Conservation (phyloP, 2,329 filamentous ascomycete species). For the Claviceps humidiphila region DNA sequence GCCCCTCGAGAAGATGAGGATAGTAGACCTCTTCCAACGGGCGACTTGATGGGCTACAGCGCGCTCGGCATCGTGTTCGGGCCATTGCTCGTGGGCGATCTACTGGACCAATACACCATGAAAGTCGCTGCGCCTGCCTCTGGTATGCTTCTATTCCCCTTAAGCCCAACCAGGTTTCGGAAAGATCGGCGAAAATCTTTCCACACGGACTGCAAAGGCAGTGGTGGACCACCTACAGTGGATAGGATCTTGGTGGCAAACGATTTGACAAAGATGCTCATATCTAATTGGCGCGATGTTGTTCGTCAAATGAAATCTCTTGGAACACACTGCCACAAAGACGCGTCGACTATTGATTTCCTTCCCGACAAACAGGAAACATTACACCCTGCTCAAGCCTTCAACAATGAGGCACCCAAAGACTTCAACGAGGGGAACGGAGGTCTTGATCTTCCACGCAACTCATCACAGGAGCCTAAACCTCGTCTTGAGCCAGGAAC, state of each 20-base stretch:
- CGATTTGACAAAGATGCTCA: conserved; percentile 49
- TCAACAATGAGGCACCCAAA: neutral
- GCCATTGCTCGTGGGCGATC: conserved; percentile 46
- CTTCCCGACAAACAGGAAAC: conserved; percentile 3
- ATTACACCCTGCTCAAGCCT: neutral
- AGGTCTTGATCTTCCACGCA: neutral
- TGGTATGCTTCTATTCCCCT: conserved; percentile 29
- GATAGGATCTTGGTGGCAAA: conserved; percentile 48
- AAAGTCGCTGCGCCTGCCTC: conserved; percentile 27
- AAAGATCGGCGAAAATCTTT: conserved; percentile 14
- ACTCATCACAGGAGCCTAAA: conserved; percentile 9
- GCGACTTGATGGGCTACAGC: conserved; percentile 50
- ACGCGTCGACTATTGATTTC: conserved; percentile 8
- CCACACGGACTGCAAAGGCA: conserved; percentile 2
- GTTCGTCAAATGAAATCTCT: conserved; percentile 45
- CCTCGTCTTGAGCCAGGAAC: conserved; percentile 25
- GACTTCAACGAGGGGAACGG: neutral
- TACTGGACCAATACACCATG: conserved; percentile 38
- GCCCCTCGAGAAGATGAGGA: conserved; percentile 36
- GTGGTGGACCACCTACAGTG: conserved; percentile 20
- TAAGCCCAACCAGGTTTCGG: conserved; percentile 28
- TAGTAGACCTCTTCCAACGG: conserved; percentile 38
- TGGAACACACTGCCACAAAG: conserved; percentile 14
- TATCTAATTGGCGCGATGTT: conserved; percentile 51
- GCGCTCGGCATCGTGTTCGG: conserved; percentile 53